A percentile compares a stretch with the other conserved stretches of the same genome.
phyloP scores from a whole-genome alignment of 768 basidiomycete genomes.

The Lactifluus pinguis region DNA sequence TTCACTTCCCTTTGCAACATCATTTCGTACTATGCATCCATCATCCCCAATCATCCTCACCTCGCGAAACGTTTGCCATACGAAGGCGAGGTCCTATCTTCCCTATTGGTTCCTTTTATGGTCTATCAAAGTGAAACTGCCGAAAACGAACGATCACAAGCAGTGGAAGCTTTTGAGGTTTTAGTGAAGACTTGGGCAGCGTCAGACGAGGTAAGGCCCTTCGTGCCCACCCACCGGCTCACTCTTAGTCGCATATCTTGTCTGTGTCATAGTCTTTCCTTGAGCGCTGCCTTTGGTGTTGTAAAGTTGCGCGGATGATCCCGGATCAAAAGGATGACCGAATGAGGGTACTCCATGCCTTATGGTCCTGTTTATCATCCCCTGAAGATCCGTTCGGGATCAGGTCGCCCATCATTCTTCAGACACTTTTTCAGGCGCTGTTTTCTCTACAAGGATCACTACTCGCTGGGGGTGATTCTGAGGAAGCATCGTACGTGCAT shows the following conservation, averaged over 20 bases:
- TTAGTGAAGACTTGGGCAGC: slow-evolving; percentile 48
- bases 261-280: slow-evolving; percentile 32
- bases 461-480: slow-evolving; percentile 15
- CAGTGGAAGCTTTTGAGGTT: slow-evolving; percentile 55
- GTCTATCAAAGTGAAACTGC: slow-evolving; percentile 28
- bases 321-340: slow-evolving; percentile 33
- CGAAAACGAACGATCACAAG: slow-evolving; percentile 46
- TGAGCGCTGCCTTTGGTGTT: slow-evolving; percentile 64
- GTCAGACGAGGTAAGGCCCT: slow-evolving; percentile 40
- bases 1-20: slow-evolving; percentile 29
- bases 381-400: slow-evolving; percentile 36
- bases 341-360: slow-evolving; percentile 39
- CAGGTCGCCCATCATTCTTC: slow-evolving; percentile 38
- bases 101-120: slow-evolving; percentile 49
- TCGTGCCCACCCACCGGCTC: neutral
- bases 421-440: slow-evolving; percentile 43
- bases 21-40: slow-evolving; percentile 32
- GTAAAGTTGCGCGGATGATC: slow-evolving; percentile 41
- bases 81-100: slow-evolving; percentile 50
- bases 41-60: slow-evolving; percentile 22
- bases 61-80: slow-evolving; percentile 37
- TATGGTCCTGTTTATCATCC: slow-evolving; percentile 39
- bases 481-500: slow-evolving; percentile 31
- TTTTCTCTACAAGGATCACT: slow-evolving; percentile 41
- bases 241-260: neutral